Conservation (phyloP, 2,329 filamentous ascomycete species). For the Colletotrichum spaethianum region DNA sequence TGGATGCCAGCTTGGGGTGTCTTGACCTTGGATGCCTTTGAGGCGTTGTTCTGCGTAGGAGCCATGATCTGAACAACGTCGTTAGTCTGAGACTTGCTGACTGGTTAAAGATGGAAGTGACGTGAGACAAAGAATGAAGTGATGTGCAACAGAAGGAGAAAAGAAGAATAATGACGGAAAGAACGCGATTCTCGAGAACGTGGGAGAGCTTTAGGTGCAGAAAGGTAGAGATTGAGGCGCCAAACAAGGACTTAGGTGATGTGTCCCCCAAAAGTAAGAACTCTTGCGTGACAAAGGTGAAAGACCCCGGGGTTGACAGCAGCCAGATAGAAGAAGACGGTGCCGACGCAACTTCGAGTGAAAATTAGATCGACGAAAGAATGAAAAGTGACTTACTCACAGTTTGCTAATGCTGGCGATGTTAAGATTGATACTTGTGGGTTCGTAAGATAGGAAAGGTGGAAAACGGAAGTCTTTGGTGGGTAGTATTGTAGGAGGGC, state of each 20-base stretch:
- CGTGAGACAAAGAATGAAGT: background rate
- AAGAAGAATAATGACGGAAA: background rate
- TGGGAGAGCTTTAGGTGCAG: background rate
- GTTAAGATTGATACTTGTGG: too few species aligned
- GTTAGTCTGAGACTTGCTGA: background rate
- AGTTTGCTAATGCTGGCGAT: background rate
- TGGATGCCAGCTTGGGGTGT: background rate
- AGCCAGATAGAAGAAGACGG: background rate
- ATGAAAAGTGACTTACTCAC: slow-evolving; percentile 1
- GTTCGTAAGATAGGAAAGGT: too few species aligned
- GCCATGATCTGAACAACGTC: background rate
- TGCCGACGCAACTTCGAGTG: background rate
- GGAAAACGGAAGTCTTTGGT: too few species aligned
- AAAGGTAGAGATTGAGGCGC: background rate
- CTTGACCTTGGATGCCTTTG: background rate
- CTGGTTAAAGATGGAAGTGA: background rate
- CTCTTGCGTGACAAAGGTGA: too few species aligned
- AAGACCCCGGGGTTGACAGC: background rate
- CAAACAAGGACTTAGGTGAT: background rate
- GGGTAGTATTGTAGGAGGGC: background rate
- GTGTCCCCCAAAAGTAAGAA: background rate
- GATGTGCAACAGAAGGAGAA: too few species aligned
- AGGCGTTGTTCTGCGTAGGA: background rate
- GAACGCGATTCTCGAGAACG: background rate
- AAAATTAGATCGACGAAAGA: background rate